Base-by-base conservation (phyloP, 306 rosid genomes). In the Fragaria nilgerrensis region DNA sequence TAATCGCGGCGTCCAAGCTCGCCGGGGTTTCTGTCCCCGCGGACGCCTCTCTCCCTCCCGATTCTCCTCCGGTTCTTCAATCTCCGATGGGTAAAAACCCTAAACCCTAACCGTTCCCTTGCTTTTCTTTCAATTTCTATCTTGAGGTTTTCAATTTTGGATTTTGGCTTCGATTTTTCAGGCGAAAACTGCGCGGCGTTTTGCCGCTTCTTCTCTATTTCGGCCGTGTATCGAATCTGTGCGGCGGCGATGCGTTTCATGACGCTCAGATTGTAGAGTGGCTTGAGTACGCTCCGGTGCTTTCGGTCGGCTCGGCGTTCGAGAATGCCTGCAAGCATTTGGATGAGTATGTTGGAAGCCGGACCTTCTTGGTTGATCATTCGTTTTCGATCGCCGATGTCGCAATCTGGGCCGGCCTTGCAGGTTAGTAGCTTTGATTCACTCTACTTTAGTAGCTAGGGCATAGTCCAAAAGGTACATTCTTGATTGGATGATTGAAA, bases 401-500 rank as follows among this genome's bases (percentile, higher is more conserved):
- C 64, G 94, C 92, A 71, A 83, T 95, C 78, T 95, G 97, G 97
- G 85, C 97, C 2, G 87, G 90, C 77, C 93, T 95, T 79, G 91
- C 92, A 75, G 97, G 98, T 95, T 16, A 2, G 87, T 75, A 74
- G 36, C 19, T 6, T 27, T 22, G 29, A 34, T 25, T 25, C 7
- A 6, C 2, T 52, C 6, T 22, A 63, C 1, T 61, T 29, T 9
- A 52, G 3, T 45, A 16, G 61, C 5, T 56, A 56, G 13, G 63
- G 4, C 29, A 52, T 52, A 56, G 15, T 56, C 20, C 14, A 11
- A 11, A 29, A 32, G 9, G 41, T 37, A 37, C 47, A 19, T 39
- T 67, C 7, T 50, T 72, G 25, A 49, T 50, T 72, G 22, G 45
- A 37, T 70, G 43, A 48, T 48, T 70, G 23, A 27, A n/a, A 29